Evolutionary conservation across 768 basidiomycete genomes (phyloP), one percentile per base, ranked within the genome.

Genomic region (Lactarius trivialis): DNA sequence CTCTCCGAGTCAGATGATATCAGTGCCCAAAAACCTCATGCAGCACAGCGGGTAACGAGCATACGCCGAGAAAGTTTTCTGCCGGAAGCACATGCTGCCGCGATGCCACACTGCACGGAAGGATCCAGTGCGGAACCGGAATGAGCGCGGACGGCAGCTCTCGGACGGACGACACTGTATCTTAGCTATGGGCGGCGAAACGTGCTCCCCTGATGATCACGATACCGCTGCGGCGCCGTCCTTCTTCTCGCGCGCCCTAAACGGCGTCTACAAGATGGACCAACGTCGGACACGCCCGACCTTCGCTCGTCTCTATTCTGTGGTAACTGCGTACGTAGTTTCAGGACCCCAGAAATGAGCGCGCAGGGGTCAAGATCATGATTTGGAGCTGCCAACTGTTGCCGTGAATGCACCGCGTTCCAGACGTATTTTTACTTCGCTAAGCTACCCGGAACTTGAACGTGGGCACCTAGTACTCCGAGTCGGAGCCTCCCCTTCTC

Each of bases 171-270:
- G n/a, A n/a, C n/a, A n/a, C n/a, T n/a, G n/a, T 39, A 37, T 58
- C 56, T 21, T 34, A 19, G 56, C n/a, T n/a, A n/a, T n/a, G n/a
- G 9, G 30, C 26, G 7, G 33, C 19, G 45, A 49, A 33, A 49
- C 48, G 33, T 26, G 45, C 19, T 19, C 48, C 56, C 36, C 36
- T n/a, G 48, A 57, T 50, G 56, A 36, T 58, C 56, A 37, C 19
- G 57, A 58, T 58, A 51, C 45, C 45, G 24, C 12, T 48, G 45
- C 45, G 45, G 45, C 49, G 49, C 57, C 56, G 48, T 37, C 28
- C 36, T n/a, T 50, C 39, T 24, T 36, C 36, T 36, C 36, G 36
- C 4, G n/a, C 49, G 24, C 48, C 21, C 43, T n/a, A n/a, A 48
- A 48, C 45, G 45, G 45, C 45, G 45, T 48, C 45, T 48, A 24